Conservation (phyloP, 208 protist genomes). For the Kentomonas sorsogonicus region DNA sequence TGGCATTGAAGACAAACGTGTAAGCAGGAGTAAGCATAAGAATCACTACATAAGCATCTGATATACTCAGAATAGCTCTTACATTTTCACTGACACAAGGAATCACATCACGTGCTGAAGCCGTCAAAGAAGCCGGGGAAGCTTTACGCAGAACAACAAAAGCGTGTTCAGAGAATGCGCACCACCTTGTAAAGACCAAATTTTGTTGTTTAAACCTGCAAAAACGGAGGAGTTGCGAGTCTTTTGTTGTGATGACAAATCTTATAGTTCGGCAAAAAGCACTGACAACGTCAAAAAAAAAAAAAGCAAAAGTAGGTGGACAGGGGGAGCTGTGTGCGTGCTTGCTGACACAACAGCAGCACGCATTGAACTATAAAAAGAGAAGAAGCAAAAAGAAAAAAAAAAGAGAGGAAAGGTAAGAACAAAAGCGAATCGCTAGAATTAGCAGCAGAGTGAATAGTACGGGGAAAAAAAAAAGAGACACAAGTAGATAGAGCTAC, state of each 20-base stretch:
- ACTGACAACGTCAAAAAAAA: neutral
- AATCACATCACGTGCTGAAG: too few species aligned
- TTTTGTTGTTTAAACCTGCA: neutral
- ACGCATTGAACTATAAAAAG: neutral
- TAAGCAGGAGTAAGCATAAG: neutral
- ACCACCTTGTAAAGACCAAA: neutral
- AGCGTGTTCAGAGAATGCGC: too few species aligned
- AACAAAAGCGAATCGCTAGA: neutral
- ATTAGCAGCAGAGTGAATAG: neutral
- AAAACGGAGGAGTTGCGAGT: constrained; percentile 10
- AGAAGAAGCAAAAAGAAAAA: constrained; percentile 4
- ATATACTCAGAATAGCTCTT: too few species aligned
- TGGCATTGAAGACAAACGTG: neutral
- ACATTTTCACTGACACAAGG: too few species aligned
- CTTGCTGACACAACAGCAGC: neutral
- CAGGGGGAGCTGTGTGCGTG: too few species aligned
- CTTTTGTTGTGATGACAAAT: too few species aligned
- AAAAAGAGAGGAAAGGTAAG: neutral
- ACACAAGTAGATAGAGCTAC: neutral
- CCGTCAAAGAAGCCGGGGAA: too few species aligned
- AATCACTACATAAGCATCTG: too few species aligned
- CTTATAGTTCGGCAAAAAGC: too few species aligned
- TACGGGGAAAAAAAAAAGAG: neutral
- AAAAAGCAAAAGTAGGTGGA: too few species aligned
- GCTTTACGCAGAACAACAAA: too few species aligned